These are phyloP conservation scores for Corrigiola litoralis DNA, from an alignment of 179 eudicot genomes.

Conservation along the genomic window DNA sequence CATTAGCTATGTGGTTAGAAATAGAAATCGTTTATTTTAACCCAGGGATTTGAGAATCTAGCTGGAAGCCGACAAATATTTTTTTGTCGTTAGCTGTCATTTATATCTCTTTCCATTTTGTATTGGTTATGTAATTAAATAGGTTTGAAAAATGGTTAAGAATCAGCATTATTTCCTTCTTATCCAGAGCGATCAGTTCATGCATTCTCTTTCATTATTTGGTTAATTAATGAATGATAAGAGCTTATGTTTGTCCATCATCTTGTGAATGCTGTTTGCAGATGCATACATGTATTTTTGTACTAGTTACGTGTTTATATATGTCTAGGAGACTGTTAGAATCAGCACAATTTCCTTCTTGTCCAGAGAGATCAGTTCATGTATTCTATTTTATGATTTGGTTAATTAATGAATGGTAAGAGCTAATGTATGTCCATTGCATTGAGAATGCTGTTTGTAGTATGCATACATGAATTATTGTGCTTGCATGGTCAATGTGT, in stretches of 20 bases:
- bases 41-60: slow-evolving; percentile 2
- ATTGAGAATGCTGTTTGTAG: neutral
- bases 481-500: neutral
- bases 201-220: neutral
- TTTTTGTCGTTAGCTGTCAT: neutral
- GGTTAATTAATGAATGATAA: neutral
- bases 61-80: neutral
- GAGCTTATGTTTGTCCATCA: neutral
- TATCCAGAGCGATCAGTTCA: no score
- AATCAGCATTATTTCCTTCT: neutral
- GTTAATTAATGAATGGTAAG: neutral
- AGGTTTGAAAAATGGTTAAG: neutral
- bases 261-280: neutral
- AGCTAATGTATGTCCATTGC: neutral
- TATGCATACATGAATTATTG: neutral
- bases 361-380: no score
- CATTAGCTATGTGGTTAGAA: neutral
- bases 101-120: neutral
- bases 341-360: neutral
- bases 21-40: no score
- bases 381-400: neutral
- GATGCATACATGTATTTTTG: neutral
- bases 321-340: neutral
- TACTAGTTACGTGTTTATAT: neutral
- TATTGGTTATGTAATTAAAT: neutral